Evolutionary conservation across 345 rosid species (phyloP).

Genomic region (Populus davidiana): DNA sequence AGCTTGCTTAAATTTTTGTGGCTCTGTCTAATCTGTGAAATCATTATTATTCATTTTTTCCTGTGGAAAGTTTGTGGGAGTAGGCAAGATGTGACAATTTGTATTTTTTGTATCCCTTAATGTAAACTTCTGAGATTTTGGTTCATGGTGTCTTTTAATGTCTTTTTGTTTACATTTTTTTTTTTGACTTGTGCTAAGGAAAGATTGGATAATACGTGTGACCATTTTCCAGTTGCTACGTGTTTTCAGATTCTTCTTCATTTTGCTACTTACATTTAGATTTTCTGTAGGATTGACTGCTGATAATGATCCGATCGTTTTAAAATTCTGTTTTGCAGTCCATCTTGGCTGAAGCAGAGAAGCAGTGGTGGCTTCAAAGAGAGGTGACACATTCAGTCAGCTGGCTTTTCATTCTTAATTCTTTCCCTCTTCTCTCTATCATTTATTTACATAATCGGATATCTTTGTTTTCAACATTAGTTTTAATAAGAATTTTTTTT

Average conservation of each 20-base stretch:
- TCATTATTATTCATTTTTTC: too few relatives aligned
- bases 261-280: not conserved
- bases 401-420: not conserved
- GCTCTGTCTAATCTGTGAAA: too few relatives aligned
- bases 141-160: not conserved
- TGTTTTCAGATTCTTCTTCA: not conserved
- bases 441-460: not conserved
- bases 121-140: not conserved
- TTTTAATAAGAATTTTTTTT: not conserved
- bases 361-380: slow-evolving; percentile 28
- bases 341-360: slow-evolving; percentile 38
- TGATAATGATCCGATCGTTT: not conserved
- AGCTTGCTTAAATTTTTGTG: too few relatives aligned
- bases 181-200: not conserved
- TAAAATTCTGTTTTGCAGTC: slow-evolving; percentile 30
- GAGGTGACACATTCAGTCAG: slow-evolving; percentile 33
- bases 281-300: not conserved
- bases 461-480: not conserved
- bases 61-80: too few relatives aligned
- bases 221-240: not conserved
- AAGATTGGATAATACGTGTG: not conserved
- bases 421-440: not conserved
- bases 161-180: not conserved
- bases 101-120: not conserved
- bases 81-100: not conserved